These are phyloP conservation scores for Vaccinium darrowii DNA, from an alignment of 148 eudicot genomes.

Conservation along the genomic window DNA sequence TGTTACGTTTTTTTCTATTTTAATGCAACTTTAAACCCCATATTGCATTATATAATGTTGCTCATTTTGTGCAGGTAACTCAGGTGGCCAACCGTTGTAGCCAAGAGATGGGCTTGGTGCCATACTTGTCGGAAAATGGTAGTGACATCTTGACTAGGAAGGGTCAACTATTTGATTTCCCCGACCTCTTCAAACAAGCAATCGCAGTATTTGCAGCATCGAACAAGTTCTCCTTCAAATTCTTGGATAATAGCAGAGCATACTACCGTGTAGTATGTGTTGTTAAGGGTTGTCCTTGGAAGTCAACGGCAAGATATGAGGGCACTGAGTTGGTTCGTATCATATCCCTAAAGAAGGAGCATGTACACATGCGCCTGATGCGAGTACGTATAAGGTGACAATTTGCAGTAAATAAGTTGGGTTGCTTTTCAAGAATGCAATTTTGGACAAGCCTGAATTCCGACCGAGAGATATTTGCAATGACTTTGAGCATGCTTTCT, in stretches of 20 bases:
- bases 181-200: too few relatives aligned
- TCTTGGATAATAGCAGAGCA: background rate
- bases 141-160: too few relatives aligned
- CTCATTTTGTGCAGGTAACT: too few relatives aligned
- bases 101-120: too few relatives aligned
- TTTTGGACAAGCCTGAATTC: background rate
- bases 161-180: too few relatives aligned
- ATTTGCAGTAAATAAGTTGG: background rate
- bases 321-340: background rate
- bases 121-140: too few relatives aligned
- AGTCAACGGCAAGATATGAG: background rate
- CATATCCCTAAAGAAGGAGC: background rate
- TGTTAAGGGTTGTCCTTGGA: background rate
- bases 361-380: background rate
- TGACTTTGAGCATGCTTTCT: background rate
- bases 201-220: too few relatives aligned
- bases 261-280: background rate
- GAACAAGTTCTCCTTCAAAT: too few relatives aligned
- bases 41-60: too few relatives aligned
- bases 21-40: too few relatives aligned
- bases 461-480: background rate
- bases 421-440: background rate
- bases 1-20: too few relatives aligned
- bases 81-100: too few relatives aligned
- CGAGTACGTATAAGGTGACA: background rate